Base-by-base conservation (phyloP, 495 filamentous ascomycete species). In the Antarctomyces pellizariae region DNA sequence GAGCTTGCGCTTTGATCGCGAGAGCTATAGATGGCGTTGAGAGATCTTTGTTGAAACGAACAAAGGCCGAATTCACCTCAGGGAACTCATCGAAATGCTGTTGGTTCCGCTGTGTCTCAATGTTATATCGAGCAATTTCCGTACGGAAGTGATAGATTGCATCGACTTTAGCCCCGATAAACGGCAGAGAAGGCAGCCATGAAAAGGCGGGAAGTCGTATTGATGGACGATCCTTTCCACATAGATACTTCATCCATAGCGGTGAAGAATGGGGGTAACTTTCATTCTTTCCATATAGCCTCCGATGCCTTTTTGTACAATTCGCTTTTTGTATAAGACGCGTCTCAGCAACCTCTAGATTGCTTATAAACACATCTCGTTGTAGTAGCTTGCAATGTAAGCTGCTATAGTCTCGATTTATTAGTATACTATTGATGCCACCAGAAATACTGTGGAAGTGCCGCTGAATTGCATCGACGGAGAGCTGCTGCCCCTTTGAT, bases 31-130 rank as follows among this genome's bases (percentile, higher is more conserved):
- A 14, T 64, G 52, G 9, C 70, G 71, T 71, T 18, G 71, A 71
- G 7, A 77, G 67, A 41, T 77, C 71, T 32, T 76, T 63, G 33
- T 80, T 80, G 54, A 82, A 80, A 34, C 77, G 71, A 30, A 82
- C 65, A 38, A 82, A 78, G n/a, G 73, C 72, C 3, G 74, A 80
- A 33, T 71, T 80, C 69, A 78, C 76, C 14, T 70, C 48, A 10
- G 72, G 73, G 28, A 67, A 80, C 28, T 59, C 63, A 34, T 77
- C 70, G 0, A 62, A 66, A 12, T 75, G 47, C 33, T 58, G 53
- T 36, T 82, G 71, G 32, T 79, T 71, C 13, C 64, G 41, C 43
- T 78, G 71, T 28, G 80, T 78, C 48, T 80, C 74, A 23, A 72
- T 25, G 36, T 79, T 82, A 18, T 75, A 49, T 14, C 67, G 62